phyloP scores from a whole-genome alignment of 2,329 filamentous ascomycete genomes.

The Peltaster fructicola region DNA sequence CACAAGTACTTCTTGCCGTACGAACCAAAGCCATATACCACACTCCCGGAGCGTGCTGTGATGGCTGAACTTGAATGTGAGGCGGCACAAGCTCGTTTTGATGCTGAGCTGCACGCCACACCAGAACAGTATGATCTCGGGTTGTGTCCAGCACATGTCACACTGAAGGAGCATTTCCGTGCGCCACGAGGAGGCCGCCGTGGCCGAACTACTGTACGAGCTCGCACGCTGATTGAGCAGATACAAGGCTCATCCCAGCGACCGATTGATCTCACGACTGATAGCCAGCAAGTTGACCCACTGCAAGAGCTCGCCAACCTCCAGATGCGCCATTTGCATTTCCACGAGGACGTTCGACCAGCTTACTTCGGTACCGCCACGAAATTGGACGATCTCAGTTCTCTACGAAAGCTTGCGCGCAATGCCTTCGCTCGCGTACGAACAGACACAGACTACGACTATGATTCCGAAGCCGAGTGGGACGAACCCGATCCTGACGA shows the following conservation, averaged over 20 bases:
- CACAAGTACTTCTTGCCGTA: constrained; percentile 63
- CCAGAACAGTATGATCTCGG: constrained; percentile 17
- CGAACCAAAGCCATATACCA: constrained; percentile 55
- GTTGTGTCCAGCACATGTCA: constrained; percentile 8
- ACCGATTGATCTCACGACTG: constrained; percentile 26
- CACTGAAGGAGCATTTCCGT: constrained; percentile 2
- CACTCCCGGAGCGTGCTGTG: constrained; percentile 13
- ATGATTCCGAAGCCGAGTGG: constrained; percentile 78
- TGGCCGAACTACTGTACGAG: not conserved
- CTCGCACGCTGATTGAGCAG: constrained; percentile 22
- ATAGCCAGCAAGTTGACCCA: constrained; percentile 8
- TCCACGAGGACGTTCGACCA: constrained; percentile 44
- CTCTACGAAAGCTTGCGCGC: constrained; percentile 31
- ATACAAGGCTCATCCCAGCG: constrained; percentile 23
- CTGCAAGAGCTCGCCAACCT: constrained; percentile 22
- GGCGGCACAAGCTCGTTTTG: constrained; percentile 13
- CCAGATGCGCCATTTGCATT: constrained; percentile 46
- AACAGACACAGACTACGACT: constrained; percentile 55
- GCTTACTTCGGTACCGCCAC: constrained; percentile 60
- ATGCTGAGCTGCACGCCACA: constrained; percentile 14
- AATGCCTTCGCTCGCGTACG: constrained; percentile 39
- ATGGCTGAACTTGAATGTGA: constrained; percentile 1
- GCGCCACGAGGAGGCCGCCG: not conserved
- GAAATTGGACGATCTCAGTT: constrained; percentile 31
- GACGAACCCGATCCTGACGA: constrained; percentile 51